phyloP scores from a whole-genome alignment of 768 basidiomycete species.

The Mycena chlorophos region DNA sequence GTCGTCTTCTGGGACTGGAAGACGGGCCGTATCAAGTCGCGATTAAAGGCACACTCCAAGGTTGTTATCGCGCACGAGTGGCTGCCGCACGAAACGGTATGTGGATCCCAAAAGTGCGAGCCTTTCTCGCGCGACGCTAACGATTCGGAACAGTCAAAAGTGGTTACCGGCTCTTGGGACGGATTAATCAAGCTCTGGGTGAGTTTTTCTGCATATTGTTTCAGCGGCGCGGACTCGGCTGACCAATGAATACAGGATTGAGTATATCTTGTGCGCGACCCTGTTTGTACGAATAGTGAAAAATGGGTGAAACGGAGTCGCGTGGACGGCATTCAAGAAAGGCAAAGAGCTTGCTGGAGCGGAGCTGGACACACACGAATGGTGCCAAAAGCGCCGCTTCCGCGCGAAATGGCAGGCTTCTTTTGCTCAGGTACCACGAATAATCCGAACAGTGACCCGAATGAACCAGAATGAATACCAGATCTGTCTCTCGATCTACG shows the following conservation, averaged over 20 bases:
- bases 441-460: too few relatives aligned
- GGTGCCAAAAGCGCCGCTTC: conserved; percentile 22
- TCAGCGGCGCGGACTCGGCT: conserved; percentile 17
- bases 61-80: conserved; percentile 98
- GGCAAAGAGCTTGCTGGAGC: conserved; percentile 3
- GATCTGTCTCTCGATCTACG: too few relatives aligned
- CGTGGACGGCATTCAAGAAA: not conserved
- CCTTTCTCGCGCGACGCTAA: conserved; percentile 42
- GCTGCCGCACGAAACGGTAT: conserved; percentile 94
- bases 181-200: conserved; percentile 98
- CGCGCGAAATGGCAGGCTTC: conserved; percentile 13
- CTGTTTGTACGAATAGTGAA: not conserved
- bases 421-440: conserved; percentile 18
- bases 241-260: conserved; percentile 38
- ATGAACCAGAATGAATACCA: too few relatives aligned
- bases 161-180: conserved; percentile 97
- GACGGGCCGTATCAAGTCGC: conserved; percentile 91
- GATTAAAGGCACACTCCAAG: conserved; percentile 86
- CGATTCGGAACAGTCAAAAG: conserved; percentile 71
- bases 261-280: conserved; percentile 1
- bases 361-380: conserved; percentile 36
- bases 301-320: not conserved
- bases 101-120: conserved; percentile 60
- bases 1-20: conserved; percentile 99
- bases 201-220: conserved; percentile 29